phyloP scores from a whole-genome alignment of 345 rosid genomes.

The Iberis pinnata region DNA sequence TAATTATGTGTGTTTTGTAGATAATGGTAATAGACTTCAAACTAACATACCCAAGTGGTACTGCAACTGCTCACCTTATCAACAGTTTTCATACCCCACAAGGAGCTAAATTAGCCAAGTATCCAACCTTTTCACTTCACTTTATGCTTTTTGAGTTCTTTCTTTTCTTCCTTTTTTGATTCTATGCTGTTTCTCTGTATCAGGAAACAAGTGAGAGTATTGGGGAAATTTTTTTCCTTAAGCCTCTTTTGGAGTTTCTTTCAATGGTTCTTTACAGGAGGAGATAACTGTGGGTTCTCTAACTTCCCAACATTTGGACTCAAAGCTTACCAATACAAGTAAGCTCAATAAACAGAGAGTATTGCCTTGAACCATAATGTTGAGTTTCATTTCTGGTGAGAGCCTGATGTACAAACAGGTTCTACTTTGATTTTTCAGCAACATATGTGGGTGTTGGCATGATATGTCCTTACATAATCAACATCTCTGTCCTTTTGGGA shows the following conservation, averaged over 20 bases:
- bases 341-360: slow-evolving; percentile 14
- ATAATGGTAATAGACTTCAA: slow-evolving; percentile 73
- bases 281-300: slow-evolving; percentile 53
- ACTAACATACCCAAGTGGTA: slow-evolving; percentile 73
- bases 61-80: slow-evolving; percentile 76
- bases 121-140: slow-evolving; percentile 11
- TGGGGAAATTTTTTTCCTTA: slow-evolving; percentile 66
- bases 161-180: slow-evolving; percentile 16
- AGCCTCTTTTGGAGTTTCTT: slow-evolving; percentile 89
- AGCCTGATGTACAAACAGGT: slow-evolving; percentile 42
- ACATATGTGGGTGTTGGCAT: slow-evolving; percentile 87
- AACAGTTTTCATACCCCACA: slow-evolving; percentile 78
- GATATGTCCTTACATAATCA: slow-evolving; percentile 73
- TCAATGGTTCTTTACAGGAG: slow-evolving; percentile 76
- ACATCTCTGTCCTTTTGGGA: slow-evolving; percentile 59
- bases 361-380: slow-evolving; percentile 8
- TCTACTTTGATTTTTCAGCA: slow-evolving; percentile 78
- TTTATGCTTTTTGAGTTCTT: slow-evolving; percentile 12
- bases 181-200: slow-evolving; percentile 5
- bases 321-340: slow-evolving; percentile 55
- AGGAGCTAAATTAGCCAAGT: slow-evolving; percentile 76
- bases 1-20: slow-evolving; percentile 31
- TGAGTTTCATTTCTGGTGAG: slow-evolving; percentile 26
- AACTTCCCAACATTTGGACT: slow-evolving; percentile 80
- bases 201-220: slow-evolving; percentile 67